Evolutionary conservation across 345 rosid genomes (phyloP).

Genomic region (Camelina neglecta): DNA sequence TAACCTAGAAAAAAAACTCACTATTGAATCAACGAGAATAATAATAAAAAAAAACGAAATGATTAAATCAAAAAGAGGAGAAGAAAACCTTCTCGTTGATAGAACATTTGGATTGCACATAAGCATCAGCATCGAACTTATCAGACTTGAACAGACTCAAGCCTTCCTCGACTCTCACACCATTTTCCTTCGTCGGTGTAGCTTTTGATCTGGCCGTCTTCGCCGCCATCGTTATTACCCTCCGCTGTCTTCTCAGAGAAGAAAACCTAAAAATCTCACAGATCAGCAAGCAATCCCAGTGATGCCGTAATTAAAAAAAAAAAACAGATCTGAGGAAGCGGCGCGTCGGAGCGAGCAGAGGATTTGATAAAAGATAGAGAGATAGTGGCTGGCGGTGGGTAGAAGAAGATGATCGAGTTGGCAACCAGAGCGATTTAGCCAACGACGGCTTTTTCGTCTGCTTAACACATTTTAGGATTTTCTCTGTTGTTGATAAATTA

Average conservation of each 20-base stretch:
- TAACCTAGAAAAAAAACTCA: neutral
- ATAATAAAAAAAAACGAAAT: neutral
- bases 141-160: constrained; percentile 87
- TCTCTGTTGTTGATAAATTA: neutral
- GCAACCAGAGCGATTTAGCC: constrained; percentile 37
- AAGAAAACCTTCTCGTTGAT: constrained; percentile 86
- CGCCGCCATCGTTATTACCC: constrained; percentile 56
- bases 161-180: constrained; percentile 80
- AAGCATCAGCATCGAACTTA: constrained; percentile 87
- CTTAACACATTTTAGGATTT: neutral
- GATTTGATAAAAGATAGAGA: neutral
- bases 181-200: constrained; percentile 74
- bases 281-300: constrained; percentile 23
- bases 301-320: neutral
- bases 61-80: neutral
- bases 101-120: constrained; percentile 92
- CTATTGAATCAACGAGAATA: neutral
- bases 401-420: constrained; percentile 40
- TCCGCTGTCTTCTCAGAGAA: neutral
- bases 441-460: constrained; percentile 28
- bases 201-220: constrained; percentile 69
- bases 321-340: constrained; percentile 35
- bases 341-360: constrained; percentile 1
- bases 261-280: constrained; percentile 19
- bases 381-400: constrained; percentile 38